Conservation (phyloP, 2,329 filamentous ascomycete species). For the Nemania serpens region DNA sequence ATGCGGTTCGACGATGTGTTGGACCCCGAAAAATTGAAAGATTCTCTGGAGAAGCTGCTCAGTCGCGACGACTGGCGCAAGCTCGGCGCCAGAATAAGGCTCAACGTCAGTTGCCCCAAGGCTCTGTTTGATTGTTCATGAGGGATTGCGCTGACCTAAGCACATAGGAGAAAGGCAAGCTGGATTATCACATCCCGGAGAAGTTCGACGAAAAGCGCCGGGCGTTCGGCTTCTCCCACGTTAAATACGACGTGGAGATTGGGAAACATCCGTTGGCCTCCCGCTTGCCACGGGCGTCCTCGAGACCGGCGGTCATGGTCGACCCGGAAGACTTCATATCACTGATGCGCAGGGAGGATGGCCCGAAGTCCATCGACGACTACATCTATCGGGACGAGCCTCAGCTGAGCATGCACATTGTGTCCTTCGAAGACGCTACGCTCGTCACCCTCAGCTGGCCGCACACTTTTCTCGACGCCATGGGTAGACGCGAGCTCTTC, state of each 20-base stretch:
- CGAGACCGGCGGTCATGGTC: not conserved
- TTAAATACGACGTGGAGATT: no score
- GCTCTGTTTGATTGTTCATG: not conserved
- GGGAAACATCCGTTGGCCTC: no score
- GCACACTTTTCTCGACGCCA: conserved; percentile 54
- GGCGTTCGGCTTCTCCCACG: no score
- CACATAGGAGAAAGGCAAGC: conserved; percentile 34
- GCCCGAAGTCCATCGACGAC: conserved; percentile 44
- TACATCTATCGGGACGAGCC: conserved; percentile 49
- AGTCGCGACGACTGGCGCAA: conserved; percentile 51
- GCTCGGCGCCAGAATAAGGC: conserved; percentile 49
- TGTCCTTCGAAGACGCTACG: conserved; percentile 49
- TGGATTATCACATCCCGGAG: conserved; percentile 47
- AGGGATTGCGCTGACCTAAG: not conserved
- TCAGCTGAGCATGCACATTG: conserved; percentile 53
- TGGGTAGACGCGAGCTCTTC: conserved; percentile 49
- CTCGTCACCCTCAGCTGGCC: conserved; percentile 49
- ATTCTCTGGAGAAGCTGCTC: conserved; percentile 45
- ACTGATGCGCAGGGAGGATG: conserved; percentile 34
- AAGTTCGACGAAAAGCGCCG: no score
- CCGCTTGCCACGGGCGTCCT: conserved; percentile 44
- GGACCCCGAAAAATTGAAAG: conserved; percentile 45
- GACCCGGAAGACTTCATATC: not conserved
- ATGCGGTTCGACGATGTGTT: conserved; percentile 42
- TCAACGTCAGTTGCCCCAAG: conserved; percentile 41